Conservation (phyloP, 805 yeast species). For the Sugiyamaella qingdaonensis region DNA sequence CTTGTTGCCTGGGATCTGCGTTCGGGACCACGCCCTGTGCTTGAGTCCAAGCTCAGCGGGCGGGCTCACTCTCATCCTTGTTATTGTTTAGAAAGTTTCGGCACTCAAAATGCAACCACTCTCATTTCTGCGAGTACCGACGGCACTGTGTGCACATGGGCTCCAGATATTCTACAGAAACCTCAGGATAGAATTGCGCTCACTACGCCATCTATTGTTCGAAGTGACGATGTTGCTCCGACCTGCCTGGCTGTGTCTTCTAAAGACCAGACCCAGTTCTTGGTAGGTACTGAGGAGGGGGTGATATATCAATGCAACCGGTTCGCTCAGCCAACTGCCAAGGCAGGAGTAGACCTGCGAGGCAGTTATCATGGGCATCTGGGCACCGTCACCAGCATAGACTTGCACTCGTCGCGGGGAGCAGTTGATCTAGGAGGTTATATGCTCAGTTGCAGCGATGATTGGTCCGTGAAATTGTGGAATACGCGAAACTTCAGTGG, state of each 20-base stretch:
- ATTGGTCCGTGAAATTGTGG: constrained; percentile 39
- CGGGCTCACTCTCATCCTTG: constrained; percentile 35
- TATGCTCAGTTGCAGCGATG: constrained; percentile 33
- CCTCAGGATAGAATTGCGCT: constrained; percentile 33
- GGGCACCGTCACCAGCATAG: constrained; percentile 34
- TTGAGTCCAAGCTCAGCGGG: constrained; percentile 31
- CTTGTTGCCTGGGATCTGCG: constrained; percentile 49
- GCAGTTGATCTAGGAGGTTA: constrained; percentile 26
- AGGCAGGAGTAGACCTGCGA: constrained; percentile 30
- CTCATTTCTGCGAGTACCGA: constrained; percentile 37
- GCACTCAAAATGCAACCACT: constrained; percentile 27
- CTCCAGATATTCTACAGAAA: constrained; percentile 33
- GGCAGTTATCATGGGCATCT: constrained; percentile 29
- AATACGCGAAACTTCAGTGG: constrained; percentile 14
- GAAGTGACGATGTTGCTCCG: constrained; percentile 30
- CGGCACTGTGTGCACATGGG: constrained; percentile 38
- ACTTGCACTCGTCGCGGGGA: constrained; percentile 26
- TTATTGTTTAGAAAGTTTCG: constrained; percentile 27
- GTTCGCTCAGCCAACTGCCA: constrained; percentile 29
- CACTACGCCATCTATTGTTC: constrained; percentile 23
- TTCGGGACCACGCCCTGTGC: constrained; percentile 29
- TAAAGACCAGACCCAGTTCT: constrained; percentile 30
- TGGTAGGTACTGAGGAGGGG: constrained; percentile 39
- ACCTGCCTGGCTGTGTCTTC: constrained; percentile 27
- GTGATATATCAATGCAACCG: constrained; percentile 32